phyloP scores from a whole-genome alignment of 352 stramenopile species.

The Phytopythium montanum region DNA sequence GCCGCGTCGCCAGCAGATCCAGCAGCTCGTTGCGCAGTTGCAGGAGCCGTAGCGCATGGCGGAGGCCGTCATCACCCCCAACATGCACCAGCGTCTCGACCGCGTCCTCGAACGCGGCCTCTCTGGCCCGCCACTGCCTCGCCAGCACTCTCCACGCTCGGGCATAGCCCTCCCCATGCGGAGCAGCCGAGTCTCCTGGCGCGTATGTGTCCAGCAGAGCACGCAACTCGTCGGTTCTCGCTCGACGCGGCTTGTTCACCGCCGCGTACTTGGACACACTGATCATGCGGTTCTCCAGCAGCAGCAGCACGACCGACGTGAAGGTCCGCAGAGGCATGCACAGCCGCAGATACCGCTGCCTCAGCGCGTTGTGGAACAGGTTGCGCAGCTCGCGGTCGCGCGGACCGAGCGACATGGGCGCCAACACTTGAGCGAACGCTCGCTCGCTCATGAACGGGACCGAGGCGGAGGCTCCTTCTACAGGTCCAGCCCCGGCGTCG shows the following conservation, averaged over 20 bases:
- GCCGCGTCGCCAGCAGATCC: conserved; percentile 37
- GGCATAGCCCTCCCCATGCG: conserved; percentile 23
- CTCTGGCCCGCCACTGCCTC: conserved; percentile 45
- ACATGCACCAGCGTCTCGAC: conserved; percentile 45
- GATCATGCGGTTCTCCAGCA: conserved; percentile 53
- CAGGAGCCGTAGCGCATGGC: conserved; percentile 24
- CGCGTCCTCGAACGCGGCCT: conserved; percentile 41
- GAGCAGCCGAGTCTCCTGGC: not conserved
- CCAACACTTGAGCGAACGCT: conserved; percentile 39
- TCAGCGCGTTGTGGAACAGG: conserved; percentile 65
- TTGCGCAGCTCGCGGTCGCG: conserved; percentile 53
- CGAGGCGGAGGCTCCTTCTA: not conserved
- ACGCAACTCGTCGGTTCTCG: not conserved
- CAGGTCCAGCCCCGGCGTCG: not conserved
- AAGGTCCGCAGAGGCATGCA: conserved; percentile 65
- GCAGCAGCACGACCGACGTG: conserved; percentile 51
- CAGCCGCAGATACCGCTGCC: conserved; percentile 43
- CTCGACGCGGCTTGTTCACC: conserved; percentile 14
- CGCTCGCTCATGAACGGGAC: conserved; percentile 39
- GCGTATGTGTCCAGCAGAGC: not conserved
- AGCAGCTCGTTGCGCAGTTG: conserved; percentile 54
- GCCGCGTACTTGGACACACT: conserved; percentile 52
- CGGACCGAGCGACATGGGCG: conserved; percentile 40
- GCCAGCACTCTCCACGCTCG: conserved; percentile 48
- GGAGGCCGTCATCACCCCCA: not conserved